Evolutionary conservation across 495 filamentous ascomycete genomes (phyloP), one percentile per base, ranked within the genome.

Genomic region (Beverwykella pulmonaria): DNA sequence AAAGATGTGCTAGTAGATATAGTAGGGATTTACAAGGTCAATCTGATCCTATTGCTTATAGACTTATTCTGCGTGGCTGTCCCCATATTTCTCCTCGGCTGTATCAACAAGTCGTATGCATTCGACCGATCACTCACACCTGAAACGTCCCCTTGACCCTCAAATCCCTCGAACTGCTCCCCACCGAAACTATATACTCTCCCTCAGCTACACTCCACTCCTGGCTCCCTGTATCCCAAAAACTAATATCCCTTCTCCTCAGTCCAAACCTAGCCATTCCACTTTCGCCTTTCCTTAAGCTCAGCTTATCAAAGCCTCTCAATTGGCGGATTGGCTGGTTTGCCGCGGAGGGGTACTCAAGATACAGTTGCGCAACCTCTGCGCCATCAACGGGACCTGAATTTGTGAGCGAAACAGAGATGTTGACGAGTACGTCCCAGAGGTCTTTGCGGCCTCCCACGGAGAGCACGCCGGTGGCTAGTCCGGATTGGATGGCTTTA

Each of bases 291-390:
- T 12, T 34, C 12, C 32, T 32, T 7, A 36, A 32, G 6, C 10
- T 30, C 8, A 36, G n/a, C 53, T 55, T 55, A 23, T 55, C 14
- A 25, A 55, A 55, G 4, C 53, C 53, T 12, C 53, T 23, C 12
- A 55, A 29, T 15, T 32, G 26, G 6, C 19, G 6, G 26, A 32
- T 29, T 1, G 53, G 53, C 53, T 55, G 23, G 12, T 30, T 9
- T 32, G 53, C 53, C 6, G 25, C 1, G 25, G 25, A 1, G 1
- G 53, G 53, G 53, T 10, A 32, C 8, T 2, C 6, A 32, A 59
- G 15, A 30, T 59, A 59, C n/a, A 59, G 36, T 27, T 59, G 55
- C n/a, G 36, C 30, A 25, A 59, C 55, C 15, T 41, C 55, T 9
- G 55, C 55, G n/a, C 55, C 55, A 41, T 30, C 7, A 9, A 59